Percentiles rank a stretch among this genome's conserved stretches.
phyloP scores from a whole-genome alignment of 2,329 filamentous ascomycete genomes.

The Aspergillus flavus region DNA sequence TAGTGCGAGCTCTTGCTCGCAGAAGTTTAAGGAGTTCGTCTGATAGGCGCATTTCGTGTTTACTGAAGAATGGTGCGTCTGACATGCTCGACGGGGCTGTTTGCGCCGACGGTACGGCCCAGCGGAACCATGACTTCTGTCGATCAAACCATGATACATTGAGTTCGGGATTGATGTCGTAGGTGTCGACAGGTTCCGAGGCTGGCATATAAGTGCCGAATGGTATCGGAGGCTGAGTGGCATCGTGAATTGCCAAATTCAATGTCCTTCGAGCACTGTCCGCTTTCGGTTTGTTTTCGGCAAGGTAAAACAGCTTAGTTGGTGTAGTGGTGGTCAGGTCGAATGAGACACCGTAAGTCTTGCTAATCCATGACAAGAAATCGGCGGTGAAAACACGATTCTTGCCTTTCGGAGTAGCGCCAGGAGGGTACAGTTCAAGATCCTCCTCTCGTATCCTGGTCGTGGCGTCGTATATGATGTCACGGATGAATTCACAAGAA shows the following conservation, averaged over 20 bases:
- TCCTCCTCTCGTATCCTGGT: constrained; percentile 33
- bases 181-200: constrained; percentile 28
- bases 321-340: constrained; percentile 23
- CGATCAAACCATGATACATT: constrained; percentile 35
- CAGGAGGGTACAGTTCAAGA: constrained; percentile 26
- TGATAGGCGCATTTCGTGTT: constrained; percentile 34
- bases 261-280: constrained; percentile 39
- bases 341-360: constrained; percentile 34
- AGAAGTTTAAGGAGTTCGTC: constrained; percentile 36
- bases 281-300: constrained; percentile 33
- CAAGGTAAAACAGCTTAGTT: constrained; percentile 36
- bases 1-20: constrained; percentile 13
- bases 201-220: constrained; percentile 41
- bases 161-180: constrained; percentile 26
- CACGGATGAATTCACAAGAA: constrained; percentile 37
- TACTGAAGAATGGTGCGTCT: constrained; percentile 31
- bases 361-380: constrained; percentile 38
- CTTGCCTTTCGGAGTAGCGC: constrained; percentile 16
- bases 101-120: constrained; percentile 34
- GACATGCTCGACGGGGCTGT: constrained; percentile 18
- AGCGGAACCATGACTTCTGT: constrained; percentile 41
- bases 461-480: constrained; percentile 35
- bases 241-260: constrained; percentile 32
- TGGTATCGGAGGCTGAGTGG: constrained; percentile 21
- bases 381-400: constrained; percentile 23